Conservation (phyloP, 495 filamentous ascomycete genomes). For the Penicillium mononematosum region DNA sequence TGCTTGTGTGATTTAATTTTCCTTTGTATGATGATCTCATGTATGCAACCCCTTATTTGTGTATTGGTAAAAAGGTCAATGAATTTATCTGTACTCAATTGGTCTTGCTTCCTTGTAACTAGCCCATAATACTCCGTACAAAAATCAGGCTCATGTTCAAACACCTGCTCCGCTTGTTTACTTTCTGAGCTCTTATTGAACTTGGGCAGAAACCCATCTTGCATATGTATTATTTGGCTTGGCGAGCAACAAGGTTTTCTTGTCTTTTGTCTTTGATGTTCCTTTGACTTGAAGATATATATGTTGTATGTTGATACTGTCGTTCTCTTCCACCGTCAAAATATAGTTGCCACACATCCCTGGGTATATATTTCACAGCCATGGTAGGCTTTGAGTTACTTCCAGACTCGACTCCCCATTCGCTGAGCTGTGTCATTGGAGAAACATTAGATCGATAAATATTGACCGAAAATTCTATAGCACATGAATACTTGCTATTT, state of each 20-base stretch:
- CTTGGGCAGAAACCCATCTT: background rate
- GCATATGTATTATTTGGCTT: slow-evolving; percentile 3
- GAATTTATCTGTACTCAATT: slow-evolving; percentile 14
- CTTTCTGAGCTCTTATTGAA: background rate
- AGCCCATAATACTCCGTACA: background rate
- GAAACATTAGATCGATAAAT: too few species aligned
- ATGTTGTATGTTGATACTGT: background rate
- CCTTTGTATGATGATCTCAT: slow-evolving; percentile 32
- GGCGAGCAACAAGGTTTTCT: background rate
- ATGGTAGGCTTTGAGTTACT: too few species aligned
- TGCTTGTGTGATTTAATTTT: slow-evolving; percentile 20
- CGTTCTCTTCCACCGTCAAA: background rate
- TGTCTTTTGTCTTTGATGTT: background rate
- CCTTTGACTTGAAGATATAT: background rate
- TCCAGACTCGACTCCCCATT: too few species aligned
- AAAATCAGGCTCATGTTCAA: background rate
- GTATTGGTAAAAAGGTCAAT: slow-evolving; percentile 21
- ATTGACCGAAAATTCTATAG: too few species aligned
- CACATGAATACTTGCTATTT: too few species aligned
- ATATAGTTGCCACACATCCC: background rate
- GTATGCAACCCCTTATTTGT: slow-evolving; percentile 17
- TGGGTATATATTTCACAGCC: too few species aligned
- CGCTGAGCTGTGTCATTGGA: too few species aligned
- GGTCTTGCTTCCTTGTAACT: slow-evolving; percentile 5
- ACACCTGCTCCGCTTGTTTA: background rate